These are phyloP conservation scores for Backusella morwellensis DNA, from an alignment of 192 early-diverging fungal species.

Conservation along the genomic window DNA sequence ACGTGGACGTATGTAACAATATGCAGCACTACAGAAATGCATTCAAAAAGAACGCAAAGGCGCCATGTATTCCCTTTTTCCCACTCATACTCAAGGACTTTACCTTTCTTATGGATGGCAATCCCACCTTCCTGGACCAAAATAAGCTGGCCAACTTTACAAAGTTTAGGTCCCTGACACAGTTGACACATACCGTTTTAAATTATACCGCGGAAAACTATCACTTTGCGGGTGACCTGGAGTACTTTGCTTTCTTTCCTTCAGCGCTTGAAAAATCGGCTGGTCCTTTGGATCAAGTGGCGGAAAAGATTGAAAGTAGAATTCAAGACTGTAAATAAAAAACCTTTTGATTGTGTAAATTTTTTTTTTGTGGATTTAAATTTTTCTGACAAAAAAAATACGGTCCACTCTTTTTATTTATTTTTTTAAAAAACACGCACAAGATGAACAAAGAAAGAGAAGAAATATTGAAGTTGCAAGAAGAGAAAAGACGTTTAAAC, in stretches of 20 bases:
- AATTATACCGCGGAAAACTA: conserved; percentile 37
- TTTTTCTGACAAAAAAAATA: background rate
- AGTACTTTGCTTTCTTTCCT: conserved; percentile 25
- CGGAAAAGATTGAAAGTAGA: background rate
- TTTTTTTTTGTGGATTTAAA: background rate
- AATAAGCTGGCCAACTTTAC: conserved; percentile 44
- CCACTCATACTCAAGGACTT: conserved; percentile 72
- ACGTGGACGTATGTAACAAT: conserved; percentile 62
- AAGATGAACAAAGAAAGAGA: conserved; percentile 4
- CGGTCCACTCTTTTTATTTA: background rate
- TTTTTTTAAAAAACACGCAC: background rate
- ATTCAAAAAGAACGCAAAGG: conserved; percentile 37
- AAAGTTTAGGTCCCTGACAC: conserved; percentile 42
- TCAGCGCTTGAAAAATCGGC: background rate
- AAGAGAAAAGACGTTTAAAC: background rate
- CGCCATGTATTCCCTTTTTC: conserved; percentile 60
- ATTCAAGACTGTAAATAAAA: background rate
- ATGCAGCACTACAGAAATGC: conserved; percentile 62
- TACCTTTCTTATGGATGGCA: conserved; percentile 74
- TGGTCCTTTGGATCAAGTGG: background rate
- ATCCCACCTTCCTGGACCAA: conserved; percentile 37
- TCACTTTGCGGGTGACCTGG: conserved; percentile 42
- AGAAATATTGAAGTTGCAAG: background rate
- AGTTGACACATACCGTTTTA: conserved; percentile 38
- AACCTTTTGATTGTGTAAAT: background rate